phyloP scores from a whole-genome alignment of 495 filamentous ascomycete genomes.

The Darksidea phi region DNA sequence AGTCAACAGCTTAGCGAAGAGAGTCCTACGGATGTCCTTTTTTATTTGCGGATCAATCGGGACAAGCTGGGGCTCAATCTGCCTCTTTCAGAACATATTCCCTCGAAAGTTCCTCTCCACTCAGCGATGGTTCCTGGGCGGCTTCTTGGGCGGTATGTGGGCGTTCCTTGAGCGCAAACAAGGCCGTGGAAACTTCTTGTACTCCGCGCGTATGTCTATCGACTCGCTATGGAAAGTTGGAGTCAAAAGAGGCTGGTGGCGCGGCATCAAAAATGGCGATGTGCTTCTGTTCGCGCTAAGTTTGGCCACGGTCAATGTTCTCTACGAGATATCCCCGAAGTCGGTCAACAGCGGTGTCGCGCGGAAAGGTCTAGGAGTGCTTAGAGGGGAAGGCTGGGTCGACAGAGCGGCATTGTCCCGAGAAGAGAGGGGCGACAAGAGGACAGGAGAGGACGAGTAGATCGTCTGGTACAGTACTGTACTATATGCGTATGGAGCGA shows the following conservation, averaged over 20 bases:
- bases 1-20: constrained; percentile 59
- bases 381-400: constrained; percentile 67
- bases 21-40: constrained; percentile 65
- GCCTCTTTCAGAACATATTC: constrained; percentile 76
- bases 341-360: constrained; percentile 66
- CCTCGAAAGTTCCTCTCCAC: constrained; percentile 73
- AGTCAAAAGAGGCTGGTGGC: constrained; percentile 80
- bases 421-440: neutral
- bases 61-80: constrained; percentile 82
- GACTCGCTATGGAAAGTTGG: constrained; percentile 89
- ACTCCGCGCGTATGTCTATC: constrained; percentile 68
- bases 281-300: constrained; percentile 75
- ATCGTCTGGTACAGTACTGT: neutral
- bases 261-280: constrained; percentile 75
- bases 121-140: constrained; percentile 83
- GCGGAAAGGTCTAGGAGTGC: constrained; percentile 70
- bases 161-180: constrained; percentile 65
- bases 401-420: constrained; percentile 42
- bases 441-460: constrained; percentile 47
- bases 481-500: no score
- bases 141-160: constrained; percentile 80
- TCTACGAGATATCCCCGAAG: constrained; percentile 69
- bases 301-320: constrained; percentile 71
- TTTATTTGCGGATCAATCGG: constrained; percentile 77
- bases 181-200: constrained; percentile 65